phyloP scores from a whole-genome alignment of 495 filamentous ascomycete species.

The Haplographium delicatum region DNA sequence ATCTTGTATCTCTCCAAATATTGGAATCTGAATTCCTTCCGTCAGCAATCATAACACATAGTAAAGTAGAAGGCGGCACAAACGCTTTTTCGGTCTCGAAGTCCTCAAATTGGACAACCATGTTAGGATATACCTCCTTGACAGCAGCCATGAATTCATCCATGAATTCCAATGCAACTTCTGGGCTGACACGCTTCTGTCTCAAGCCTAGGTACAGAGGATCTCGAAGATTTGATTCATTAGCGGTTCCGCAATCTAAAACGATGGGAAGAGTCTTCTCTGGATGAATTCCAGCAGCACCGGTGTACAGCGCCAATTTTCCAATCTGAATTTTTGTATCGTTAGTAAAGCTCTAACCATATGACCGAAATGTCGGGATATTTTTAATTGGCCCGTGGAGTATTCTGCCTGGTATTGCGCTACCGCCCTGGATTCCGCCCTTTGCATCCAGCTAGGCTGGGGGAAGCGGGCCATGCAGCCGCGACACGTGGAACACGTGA shows the following conservation, averaged over 20 bases:
- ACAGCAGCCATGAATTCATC: slow-evolving; percentile 95
- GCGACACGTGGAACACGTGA: no score
- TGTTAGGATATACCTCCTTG: slow-evolving; percentile 81
- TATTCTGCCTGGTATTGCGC: no score
- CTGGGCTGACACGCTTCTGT: slow-evolving; percentile 68
- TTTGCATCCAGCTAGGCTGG: no score
- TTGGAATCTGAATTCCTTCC: no score
- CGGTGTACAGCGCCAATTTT: slow-evolving; percentile 89
- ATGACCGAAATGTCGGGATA: no score
- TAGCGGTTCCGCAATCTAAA: slow-evolving; percentile 86
- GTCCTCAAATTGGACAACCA: slow-evolving; percentile 97
- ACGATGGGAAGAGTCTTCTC: slow-evolving; percentile 87
- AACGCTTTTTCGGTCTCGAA: slow-evolving; percentile 92
- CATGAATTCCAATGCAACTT: slow-evolving; percentile 88
- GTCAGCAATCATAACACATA: no score
- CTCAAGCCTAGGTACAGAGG: slow-evolving; percentile 91
- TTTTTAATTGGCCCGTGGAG: no score
- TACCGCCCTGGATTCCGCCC: no score
- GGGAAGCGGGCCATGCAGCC: no score
- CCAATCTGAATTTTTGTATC: slow-evolving; percentile 63
- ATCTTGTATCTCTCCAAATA: slow-evolving; percentile 84
- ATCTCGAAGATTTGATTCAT: slow-evolving; percentile 81
- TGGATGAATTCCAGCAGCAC: slow-evolving; percentile 94
- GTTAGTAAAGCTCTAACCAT: no score
- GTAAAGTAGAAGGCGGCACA: no score